Conservation (phyloP, 805 yeast genomes). For the Pichia eremophila region DNA sequence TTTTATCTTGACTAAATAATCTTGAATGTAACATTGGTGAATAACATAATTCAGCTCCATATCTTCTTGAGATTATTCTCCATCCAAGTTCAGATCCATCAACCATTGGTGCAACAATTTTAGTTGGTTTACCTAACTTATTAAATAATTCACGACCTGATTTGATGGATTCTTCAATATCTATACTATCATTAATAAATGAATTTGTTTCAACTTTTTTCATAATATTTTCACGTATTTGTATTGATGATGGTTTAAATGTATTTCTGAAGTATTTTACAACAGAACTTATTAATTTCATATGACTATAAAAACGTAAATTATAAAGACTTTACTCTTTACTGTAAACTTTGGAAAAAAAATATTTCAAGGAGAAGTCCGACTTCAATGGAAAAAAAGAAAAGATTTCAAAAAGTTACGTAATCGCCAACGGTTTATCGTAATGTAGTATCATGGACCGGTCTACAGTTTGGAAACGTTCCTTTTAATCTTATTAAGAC, state of each 20-base stretch:
- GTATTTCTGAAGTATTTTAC: neutral
- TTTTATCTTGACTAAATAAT: slow-evolving; percentile 73
- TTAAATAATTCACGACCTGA: slow-evolving; percentile 65
- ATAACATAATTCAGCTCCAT: slow-evolving; percentile 91
- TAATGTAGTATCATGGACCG: no score
- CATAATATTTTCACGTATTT: neutral
- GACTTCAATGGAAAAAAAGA: neutral
- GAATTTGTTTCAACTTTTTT: neutral
- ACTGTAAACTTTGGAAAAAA: neutral
- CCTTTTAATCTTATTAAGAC: no score
- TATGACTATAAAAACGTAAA: neutral
- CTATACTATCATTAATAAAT: neutral
- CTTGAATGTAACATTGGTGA: slow-evolving; percentile 97
- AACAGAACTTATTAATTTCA: neutral
- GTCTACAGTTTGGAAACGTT: no score
- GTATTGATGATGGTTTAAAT: neutral
- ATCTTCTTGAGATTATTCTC: slow-evolving; percentile 75
- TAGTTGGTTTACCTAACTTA: slow-evolving; percentile 63
- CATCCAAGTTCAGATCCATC: slow-evolving; percentile 95
- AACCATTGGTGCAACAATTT: slow-evolving; percentile 97
- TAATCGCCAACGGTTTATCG: no score
- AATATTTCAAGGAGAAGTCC: neutral
- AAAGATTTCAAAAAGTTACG: neutral
- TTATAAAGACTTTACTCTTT: no score
- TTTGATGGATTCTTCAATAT: slow-evolving; percentile 11